Base-by-base conservation (phyloP, 257 asterid genomes). In the Nicotiana attenuata region DNA sequence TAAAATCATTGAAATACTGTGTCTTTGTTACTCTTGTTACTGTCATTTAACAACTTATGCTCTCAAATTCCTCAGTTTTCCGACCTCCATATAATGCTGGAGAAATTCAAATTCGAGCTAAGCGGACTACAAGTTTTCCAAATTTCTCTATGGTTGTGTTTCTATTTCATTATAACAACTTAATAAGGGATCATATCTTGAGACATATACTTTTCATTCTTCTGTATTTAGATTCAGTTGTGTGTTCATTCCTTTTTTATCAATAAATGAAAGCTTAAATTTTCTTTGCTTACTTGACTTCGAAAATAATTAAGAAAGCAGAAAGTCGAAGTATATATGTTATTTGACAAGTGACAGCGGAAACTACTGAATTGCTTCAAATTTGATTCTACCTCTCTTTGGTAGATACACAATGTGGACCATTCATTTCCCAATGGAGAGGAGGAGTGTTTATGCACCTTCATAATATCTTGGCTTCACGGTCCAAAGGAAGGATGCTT, bases 371-470 rank as follows among this genome's bases (percentile, higher is more conserved):
- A 20, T 71, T 45, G 20, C 78, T 41, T 71, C 59, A 45, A 45
- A 71, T 45, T 45, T 71, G 20, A 45, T 20, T 19, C 22, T 22
- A 41, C 38, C 35, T 41, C 33, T 8, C 59, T 45, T 73, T 80
- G 68, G 57, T 66, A 92, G 97, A 93, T 91, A 82, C 65, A 87
- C 80, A 88, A 5, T 50, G 69, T 65, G 85, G 6, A 24, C 16
- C 97, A 92, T 85, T 67, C 84, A 28, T 69, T 86, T 69, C 24
- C 13, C 59, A 84, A 75, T 82, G 90, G 86, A 68, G 92, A 88
- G 80, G 94, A 92, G 83, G 88, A 86, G 84, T 91, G 97, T 76
- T 59, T 26, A 71, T 92, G 93, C 90, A 81, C 83, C n/a, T 92
- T 92, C 83, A 75, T 89, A 33, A 60, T 92, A 26, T 73, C 22